Base-by-base conservation (phyloP, 2,329 filamentous ascomycete species). In the Penicillium sp. region DNA sequence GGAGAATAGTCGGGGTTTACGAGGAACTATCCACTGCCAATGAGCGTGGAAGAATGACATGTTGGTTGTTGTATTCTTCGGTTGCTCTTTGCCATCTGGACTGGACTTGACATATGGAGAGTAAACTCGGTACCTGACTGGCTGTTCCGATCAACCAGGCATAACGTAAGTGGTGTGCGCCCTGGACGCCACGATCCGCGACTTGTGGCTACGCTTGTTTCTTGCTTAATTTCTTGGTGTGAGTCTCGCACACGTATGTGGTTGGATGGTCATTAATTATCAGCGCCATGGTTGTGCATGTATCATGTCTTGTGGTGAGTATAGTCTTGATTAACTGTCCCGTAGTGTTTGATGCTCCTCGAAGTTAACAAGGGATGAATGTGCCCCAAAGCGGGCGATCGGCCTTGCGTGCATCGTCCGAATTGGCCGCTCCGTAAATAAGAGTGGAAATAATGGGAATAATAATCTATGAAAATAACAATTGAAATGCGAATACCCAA, bases 381-480 rank as follows among this genome's bases (percentile, higher is more conserved):
- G 39, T 54, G 47, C 54, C 65, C 57, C 39, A 49, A 65, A 60
- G 58, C 65, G 65, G 64, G 64, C 57, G 55, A 61, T 66, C 55
- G 49, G n/a, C 38, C 38, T 41, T 41, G 38, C 38, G 20, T 41
- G 38, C 38, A 20, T 41, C 5, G 15, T 17, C 5, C n/a, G 7
- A 31, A 31, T 31, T 31, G 28, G 28, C 6, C 6, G 28, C 28
- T 31, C 6, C 5, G 28, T 31, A 31, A 31, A 31, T 31, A 31
- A 31, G 4, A 28, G 25, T 28, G 25, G 25, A 28, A 28, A 7
- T 31, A 31, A 31, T 31, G 6, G 6, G 25, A 5, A 5, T 4
- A 25, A 25, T 5, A 25, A 25, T 5, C 25, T 25, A 25, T 25
- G 25, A 25, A 25, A 25, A 25, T 25, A 31, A 31, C 7, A 31